Base-by-base conservation (phyloP, 2,329 filamentous ascomycete species). In the Emmonsiellopsis sp. region DNA sequence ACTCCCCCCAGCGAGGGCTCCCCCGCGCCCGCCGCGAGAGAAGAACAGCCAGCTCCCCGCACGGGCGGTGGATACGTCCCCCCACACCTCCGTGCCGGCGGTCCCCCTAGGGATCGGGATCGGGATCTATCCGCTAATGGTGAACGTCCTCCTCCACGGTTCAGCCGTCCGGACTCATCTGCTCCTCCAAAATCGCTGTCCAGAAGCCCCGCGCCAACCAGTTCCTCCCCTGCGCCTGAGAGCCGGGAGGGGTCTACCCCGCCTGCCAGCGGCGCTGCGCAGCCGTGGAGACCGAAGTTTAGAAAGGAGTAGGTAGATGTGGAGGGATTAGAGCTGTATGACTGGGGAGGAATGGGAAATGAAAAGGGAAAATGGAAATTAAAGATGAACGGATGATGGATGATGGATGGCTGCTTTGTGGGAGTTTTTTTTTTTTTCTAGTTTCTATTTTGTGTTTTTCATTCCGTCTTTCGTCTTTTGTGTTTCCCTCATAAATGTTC, bases 1-100 rank as follows among this genome's bases (percentile, higher is more conserved):
- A 57, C 62, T 8, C 32, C 62, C 46, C 54, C 61, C 7, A 47
- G 55, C 13, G 59, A 61, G 41, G 63, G 65, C 30, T 58, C 70
- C 32, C 59, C 68, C 41, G 58, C 63, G 52, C 52, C 50, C 13
- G 42, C 50, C 30, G 41, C 37, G 45, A 54, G 45, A 32, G 54
- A 55, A 42, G 42, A 45, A 8, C 26, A 20, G 30, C 47, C 37
- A 7, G 42, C 16, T 32, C 56, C 31, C 13, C 54, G 35, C 40
- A 45, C 35, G 11, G 11, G 34, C 32, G 40, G 40, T 38, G 52
- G 55, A 32, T 61, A 61, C 38, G 56, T 61, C 34, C 54, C 57
- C 16, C 54, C 57, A 16, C 51, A 53, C 40, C 43, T 48, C n/a
- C 52, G 58, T 46, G 47, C 56, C 31, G 50, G 52, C 16, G 48